Evolutionary conservation across 371 early-diverging fungal species (phyloP).

Genomic region (Globomyces sp.): DNA sequence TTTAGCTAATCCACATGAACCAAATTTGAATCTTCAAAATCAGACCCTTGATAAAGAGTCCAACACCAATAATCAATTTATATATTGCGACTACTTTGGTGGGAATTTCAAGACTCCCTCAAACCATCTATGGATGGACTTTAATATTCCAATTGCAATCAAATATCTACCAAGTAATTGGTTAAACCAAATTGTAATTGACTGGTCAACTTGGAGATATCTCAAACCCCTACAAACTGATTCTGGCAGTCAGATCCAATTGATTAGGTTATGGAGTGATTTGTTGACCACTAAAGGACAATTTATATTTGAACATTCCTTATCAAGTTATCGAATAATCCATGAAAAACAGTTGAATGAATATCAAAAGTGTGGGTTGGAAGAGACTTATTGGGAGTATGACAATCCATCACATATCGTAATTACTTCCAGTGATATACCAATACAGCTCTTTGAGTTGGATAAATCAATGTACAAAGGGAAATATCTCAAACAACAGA

Average conservation of each 20-base stretch:
- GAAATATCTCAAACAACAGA: too few relatives aligned
- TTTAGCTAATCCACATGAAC: too few relatives aligned
- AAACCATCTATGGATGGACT: constrained; percentile 17
- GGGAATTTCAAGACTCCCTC: not conserved
- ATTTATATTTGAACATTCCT: not conserved
- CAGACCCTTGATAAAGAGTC: too few relatives aligned
- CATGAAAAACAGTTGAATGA: not conserved
- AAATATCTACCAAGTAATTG: not conserved
- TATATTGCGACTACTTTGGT: not conserved
- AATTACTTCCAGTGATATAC: too few relatives aligned
- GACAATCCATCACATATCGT: constrained; percentile 1
- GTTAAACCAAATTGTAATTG: constrained; percentile 9
- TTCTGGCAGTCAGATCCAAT: not conserved
- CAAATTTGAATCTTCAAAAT: too few relatives aligned
- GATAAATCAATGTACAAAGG: too few relatives aligned
- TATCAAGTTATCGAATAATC: constrained; percentile 1
- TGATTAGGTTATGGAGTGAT: not conserved
- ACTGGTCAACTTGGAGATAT: constrained; percentile 15
- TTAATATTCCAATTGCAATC: not conserved
- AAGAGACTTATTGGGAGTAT: not conserved
- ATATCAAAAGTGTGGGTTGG: not conserved
- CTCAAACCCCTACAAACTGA: not conserved
- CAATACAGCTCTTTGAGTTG: too few relatives aligned
- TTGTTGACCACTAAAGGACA: not conserved
- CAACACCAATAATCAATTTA: too few relatives aligned